phyloP scores from a whole-genome alignment of 2,329 filamentous ascomycete genomes.

The Exophiala sp. region DNA sequence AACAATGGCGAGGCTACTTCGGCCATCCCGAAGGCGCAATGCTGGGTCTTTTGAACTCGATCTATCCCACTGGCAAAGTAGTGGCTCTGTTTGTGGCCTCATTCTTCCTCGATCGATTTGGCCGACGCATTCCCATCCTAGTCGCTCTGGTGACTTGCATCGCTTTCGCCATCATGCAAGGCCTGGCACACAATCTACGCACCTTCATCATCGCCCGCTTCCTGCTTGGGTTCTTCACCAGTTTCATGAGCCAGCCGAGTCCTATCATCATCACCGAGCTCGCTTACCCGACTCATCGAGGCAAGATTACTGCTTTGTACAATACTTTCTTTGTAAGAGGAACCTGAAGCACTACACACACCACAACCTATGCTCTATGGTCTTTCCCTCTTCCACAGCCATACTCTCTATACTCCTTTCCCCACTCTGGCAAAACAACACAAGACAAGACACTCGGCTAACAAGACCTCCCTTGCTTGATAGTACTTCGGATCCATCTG shows the following conservation, averaged over 20 bases:
- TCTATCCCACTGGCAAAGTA: constrained; percentile 40
- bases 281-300: constrained; percentile 46
- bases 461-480: too few species aligned
- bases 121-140: constrained; percentile 45
- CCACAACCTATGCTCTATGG: too few species aligned
- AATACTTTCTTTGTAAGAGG: constrained; percentile 43
- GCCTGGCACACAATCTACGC: constrained; percentile 28
- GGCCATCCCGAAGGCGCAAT: constrained; percentile 20
- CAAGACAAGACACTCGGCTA: too few species aligned
- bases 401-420: too few species aligned
- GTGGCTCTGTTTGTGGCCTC: constrained; percentile 45
- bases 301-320: constrained; percentile 47
- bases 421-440: too few species aligned
- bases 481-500: too few species aligned
- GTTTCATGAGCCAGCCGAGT: constrained; percentile 37
- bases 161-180: constrained; percentile 32
- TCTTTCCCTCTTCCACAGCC: too few species aligned
- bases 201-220: constrained; percentile 57
- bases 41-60: constrained; percentile 25
- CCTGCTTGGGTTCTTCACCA: constrained; percentile 58
- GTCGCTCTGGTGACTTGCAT: constrained; percentile 31
- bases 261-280: constrained; percentile 43
- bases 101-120: constrained; percentile 45
- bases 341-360: too few species aligned
- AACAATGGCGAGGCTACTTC: constrained; percentile 26